These are phyloP conservation scores for Candida peoriensis DNA, from an alignment of 805 yeast genomes.

Conservation along the genomic window DNA sequence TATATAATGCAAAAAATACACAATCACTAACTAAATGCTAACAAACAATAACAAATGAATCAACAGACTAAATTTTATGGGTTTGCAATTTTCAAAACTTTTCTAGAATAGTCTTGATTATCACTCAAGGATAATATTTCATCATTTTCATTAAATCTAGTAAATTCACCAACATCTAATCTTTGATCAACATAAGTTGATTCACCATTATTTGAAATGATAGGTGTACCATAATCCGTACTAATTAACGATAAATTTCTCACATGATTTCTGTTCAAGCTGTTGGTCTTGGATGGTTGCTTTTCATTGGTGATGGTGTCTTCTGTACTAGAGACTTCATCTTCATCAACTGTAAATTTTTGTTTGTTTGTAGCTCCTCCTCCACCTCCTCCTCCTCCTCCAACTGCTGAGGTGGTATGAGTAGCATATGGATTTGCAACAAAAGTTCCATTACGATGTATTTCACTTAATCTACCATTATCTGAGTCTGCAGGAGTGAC, in stretches of 20 bases:
- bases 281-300: slow-evolving; percentile 1
- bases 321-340: slow-evolving; percentile 9
- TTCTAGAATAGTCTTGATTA: slow-evolving; percentile 43
- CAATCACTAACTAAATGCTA: too few species aligned
- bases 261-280: not conserved
- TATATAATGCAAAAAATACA: too few species aligned
- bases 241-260: slow-evolving; percentile 4
- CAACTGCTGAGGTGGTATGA: too few species aligned
- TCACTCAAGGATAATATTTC: slow-evolving; percentile 36
- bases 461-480: not conserved
- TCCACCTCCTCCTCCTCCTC: too few species aligned
- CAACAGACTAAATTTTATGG: slow-evolving; percentile 34
- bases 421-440: too few species aligned
- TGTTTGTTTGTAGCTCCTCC: slow-evolving; percentile 1
- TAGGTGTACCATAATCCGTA: slow-evolving; percentile 17
- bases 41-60: too few species aligned
- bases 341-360: slow-evolving; percentile 18
- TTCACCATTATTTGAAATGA: slow-evolving; percentile 19
- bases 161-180: slow-evolving; percentile 28
- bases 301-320: slow-evolving; percentile 8
- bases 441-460: not conserved
- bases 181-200: slow-evolving; percentile 35
- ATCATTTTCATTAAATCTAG: slow-evolving; percentile 21
- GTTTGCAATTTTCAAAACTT: slow-evolving; percentile 41
- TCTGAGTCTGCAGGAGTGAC: slow-evolving; percentile 9